Base-by-base conservation (phyloP, 495 filamentous ascomycete genomes). In the Xylaria curta region DNA sequence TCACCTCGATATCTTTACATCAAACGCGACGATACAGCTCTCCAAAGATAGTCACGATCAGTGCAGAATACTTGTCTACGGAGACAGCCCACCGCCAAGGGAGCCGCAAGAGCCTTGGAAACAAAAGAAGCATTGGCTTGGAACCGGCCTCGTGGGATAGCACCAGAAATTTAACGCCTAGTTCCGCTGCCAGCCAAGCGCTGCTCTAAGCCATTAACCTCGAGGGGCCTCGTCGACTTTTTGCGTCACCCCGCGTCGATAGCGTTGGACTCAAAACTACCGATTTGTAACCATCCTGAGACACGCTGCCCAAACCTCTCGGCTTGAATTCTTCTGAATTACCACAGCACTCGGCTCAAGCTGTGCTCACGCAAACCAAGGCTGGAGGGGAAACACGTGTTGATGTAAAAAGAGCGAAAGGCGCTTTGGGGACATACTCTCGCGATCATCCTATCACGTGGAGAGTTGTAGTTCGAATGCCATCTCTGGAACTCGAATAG, bases 1-100 rank as follows among this genome's bases (percentile, higher is more conserved):
- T 51, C 49, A 66, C 47, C 51, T 65, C 46, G 51, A 65, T n/a
- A 44, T 59, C 33, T 42, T 58, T 46, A 54, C 60, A 56, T 71
- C 66, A 56, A 31, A 62, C 59, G 46, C 69, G 47, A 71, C 69
- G 42, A 60, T 51, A 60, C 51, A 59, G 21, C 19, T 33, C 49
- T 47, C 17, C 61, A 53, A 36, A 59, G 19, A 26, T 42, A 40
- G 28, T 49, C 69, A 47, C 62, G 5, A 60, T n/a, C 40, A 26
- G 33, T 66, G 49, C 28, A 49, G 28, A 17, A 15, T 66, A 21
- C 31, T 65, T 8, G 31, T n/a, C 21, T 60, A 19, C 49, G n/a
- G 69, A 59, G 49, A 58, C 26, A 66, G 36, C 24, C 47, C 51
- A 5, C 24, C 68, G 5, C 47, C 21, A 36, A 61, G 47, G 61